These are phyloP conservation scores for Diaporthe amygdali DNA, from an alignment of 2,329 filamentous ascomycete genomes.

Conservation along the genomic window DNA sequence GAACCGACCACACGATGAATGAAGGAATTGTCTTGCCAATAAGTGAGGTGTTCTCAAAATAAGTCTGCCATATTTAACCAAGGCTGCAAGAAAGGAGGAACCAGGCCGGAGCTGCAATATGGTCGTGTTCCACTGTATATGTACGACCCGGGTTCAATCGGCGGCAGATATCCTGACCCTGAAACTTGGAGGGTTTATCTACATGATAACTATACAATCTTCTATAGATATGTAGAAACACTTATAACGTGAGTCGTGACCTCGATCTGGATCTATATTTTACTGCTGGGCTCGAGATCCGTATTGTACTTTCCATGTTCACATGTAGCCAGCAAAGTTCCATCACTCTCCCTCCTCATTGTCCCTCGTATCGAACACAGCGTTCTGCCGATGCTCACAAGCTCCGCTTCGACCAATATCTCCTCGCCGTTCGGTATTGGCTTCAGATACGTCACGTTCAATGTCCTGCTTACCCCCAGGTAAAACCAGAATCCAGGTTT, in stretches of 20 bases:
- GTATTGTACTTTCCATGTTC: constrained; percentile 71
- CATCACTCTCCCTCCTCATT: constrained; percentile 59
- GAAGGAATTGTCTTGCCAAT: not conserved
- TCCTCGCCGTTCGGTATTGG: constrained; percentile 59
- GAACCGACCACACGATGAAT: not conserved
- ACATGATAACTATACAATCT: not conserved
- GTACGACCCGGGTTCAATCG: not conserved
- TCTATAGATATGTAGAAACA: too few relatives aligned
- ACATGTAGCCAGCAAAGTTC: constrained; percentile 59
- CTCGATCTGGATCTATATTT: not conserved
- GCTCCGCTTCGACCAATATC: constrained; percentile 60
- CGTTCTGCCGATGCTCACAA: constrained; percentile 62
- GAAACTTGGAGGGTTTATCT: too few relatives aligned
- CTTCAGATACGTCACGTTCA: constrained; percentile 71
- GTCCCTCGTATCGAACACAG: constrained; percentile 58
- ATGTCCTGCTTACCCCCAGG: constrained; percentile 68
- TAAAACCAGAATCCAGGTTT: constrained; percentile 64
- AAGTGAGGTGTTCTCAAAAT: not conserved
- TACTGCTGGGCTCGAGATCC: constrained; percentile 44
- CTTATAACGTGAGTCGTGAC: not conserved
- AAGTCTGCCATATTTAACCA: not conserved
- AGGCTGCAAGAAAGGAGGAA: too few relatives aligned
- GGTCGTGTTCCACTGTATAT: not conserved
- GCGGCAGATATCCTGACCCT: not conserved
- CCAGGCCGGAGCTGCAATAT: not conserved